A percentile compares a stretch with the other conserved stretches of the same genome.
Conservation (phyloP, 495 filamentous ascomycete genomes). For the Aspergillus bertholletiae region DNA sequence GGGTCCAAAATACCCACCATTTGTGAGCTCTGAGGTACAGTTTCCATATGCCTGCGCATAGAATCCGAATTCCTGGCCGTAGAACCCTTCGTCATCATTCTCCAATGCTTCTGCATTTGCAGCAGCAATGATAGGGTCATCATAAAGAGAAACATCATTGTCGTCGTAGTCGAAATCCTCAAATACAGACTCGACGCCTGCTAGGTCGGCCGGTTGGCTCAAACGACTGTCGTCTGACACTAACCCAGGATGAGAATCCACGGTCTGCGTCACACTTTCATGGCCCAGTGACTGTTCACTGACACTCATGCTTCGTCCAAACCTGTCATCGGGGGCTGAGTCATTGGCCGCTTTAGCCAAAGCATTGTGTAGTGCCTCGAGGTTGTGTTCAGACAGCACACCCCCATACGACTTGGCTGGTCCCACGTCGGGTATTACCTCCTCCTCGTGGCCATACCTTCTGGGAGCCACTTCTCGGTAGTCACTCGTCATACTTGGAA, state of each 20-base stretch:
- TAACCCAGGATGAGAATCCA: slow-evolving; percentile 48
- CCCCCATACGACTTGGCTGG: slow-evolving; percentile 33
- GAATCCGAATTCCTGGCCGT: slow-evolving; percentile 97
- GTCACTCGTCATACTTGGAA: slow-evolving; percentile 42
- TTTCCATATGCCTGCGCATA: slow-evolving; percentile 65
- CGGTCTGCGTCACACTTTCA: slow-evolving; percentile 34
- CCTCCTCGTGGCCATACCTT: slow-evolving; percentile 27
- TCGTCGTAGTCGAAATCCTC: slow-evolving; percentile 52
- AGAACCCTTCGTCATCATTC: slow-evolving; percentile 87
- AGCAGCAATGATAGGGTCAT: slow-evolving; percentile 88
- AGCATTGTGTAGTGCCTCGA: slow-evolving; percentile 75
- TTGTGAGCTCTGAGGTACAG: slow-evolving; percentile 51
- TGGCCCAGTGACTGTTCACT: slow-evolving; percentile 35
- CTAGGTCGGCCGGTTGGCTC: slow-evolving; percentile 35
- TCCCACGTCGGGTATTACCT: slow-evolving; percentile 27
- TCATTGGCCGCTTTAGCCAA: slow-evolving; percentile 72
- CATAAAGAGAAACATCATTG: slow-evolving; percentile 64
- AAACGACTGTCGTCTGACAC: slow-evolving; percentile 45
- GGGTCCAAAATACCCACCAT: slow-evolving; percentile 90
- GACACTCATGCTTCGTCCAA: slow-evolving; percentile 52
- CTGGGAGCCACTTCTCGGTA: slow-evolving; percentile 19
- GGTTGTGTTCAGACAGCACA: slow-evolving; percentile 53
- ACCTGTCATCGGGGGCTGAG: slow-evolving; percentile 66
- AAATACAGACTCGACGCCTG: slow-evolving; percentile 43
- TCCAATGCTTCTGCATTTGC: slow-evolving; percentile 93